phyloP scores from a whole-genome alignment of 2,329 filamentous ascomycete genomes.

The Ascomycota sp. region DNA sequence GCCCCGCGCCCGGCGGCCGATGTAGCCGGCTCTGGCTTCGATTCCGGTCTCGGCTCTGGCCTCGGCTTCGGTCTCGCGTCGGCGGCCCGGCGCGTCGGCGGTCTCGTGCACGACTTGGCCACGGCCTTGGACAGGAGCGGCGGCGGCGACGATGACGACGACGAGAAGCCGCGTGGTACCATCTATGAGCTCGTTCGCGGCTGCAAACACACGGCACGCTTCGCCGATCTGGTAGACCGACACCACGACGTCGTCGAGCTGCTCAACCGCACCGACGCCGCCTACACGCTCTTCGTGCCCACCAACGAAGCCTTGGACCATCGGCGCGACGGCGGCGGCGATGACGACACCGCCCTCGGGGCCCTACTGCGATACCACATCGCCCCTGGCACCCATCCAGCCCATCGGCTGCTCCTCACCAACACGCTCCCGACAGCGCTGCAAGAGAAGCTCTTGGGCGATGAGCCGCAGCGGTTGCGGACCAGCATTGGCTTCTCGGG shows the following conservation, averaged over 20 bases:
- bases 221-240: constrained; percentile 55
- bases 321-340: constrained; percentile 21
- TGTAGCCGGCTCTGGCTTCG: too few relatives aligned
- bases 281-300: constrained; percentile 69
- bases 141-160: background rate
- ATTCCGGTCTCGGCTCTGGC: too few relatives aligned
- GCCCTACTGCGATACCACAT: constrained; percentile 58
- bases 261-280: constrained; percentile 49
- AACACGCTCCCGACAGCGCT: constrained; percentile 58
- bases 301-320: constrained; percentile 55
- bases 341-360: constrained; percentile 31
- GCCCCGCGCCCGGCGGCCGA: too few relatives aligned
- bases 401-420: constrained; percentile 40
- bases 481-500: constrained; percentile 42
- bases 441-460: constrained; percentile 36
- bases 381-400: constrained; percentile 44
- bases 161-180: constrained; percentile 24
- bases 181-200: constrained; percentile 63
- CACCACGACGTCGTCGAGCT: constrained; percentile 49
- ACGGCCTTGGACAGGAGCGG: background rate
- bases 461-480: constrained; percentile 50
- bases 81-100: too few relatives aligned
- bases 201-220: constrained; percentile 57
- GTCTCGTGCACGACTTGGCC: constrained; percentile 1
- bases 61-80: too few relatives aligned